These are phyloP conservation scores for Panaeolus papilionaceus DNA, from an alignment of 768 basidiomycete genomes.

Conservation along the genomic window DNA sequence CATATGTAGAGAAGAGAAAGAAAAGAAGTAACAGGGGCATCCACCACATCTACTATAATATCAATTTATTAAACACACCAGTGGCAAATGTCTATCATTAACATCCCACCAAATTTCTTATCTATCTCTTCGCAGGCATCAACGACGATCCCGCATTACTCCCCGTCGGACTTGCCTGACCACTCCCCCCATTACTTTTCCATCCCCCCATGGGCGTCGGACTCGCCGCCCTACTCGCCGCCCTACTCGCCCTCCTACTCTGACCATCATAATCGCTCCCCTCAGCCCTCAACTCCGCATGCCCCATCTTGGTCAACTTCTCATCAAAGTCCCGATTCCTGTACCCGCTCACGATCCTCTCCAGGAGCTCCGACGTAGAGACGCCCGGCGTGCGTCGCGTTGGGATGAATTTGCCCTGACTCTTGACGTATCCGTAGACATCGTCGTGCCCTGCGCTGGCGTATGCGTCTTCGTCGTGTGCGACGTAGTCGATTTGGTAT, in stretches of 20 bases:
- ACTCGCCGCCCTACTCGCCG: slow-evolving; percentile 39
- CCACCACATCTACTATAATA: too few relatives aligned
- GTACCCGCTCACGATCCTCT: slow-evolving; percentile 90
- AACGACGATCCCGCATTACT: neutral
- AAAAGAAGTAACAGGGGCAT: too few relatives aligned
- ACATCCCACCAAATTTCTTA: neutral
- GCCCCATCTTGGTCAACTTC: slow-evolving; percentile 91
- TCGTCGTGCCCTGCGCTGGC: slow-evolving; percentile 80
- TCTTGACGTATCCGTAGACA: slow-evolving; percentile 84
- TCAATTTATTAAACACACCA: neutral
- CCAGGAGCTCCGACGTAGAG: slow-evolving; percentile 91
- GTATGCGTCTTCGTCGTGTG: slow-evolving; percentile 95
- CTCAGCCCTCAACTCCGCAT: slow-evolving; percentile 70
- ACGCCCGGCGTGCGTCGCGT: slow-evolving; percentile 94
- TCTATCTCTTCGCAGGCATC: neutral
- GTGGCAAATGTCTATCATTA: neutral
- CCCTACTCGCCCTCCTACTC: slow-evolving; percentile 41
- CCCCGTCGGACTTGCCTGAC: slow-evolving; percentile 1
- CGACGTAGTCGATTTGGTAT: slow-evolving; percentile 94
- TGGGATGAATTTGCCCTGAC: slow-evolving; percentile 89
- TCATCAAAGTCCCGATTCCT: slow-evolving; percentile 84
- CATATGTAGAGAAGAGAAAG: neutral
- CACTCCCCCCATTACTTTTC: slow-evolving; percentile 1
- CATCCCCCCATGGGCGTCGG: slow-evolving; percentile 14
- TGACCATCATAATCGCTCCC: slow-evolving; percentile 58